Conservation (phyloP, 75 land plant species). For the Isoetes taiwanensis region DNA sequence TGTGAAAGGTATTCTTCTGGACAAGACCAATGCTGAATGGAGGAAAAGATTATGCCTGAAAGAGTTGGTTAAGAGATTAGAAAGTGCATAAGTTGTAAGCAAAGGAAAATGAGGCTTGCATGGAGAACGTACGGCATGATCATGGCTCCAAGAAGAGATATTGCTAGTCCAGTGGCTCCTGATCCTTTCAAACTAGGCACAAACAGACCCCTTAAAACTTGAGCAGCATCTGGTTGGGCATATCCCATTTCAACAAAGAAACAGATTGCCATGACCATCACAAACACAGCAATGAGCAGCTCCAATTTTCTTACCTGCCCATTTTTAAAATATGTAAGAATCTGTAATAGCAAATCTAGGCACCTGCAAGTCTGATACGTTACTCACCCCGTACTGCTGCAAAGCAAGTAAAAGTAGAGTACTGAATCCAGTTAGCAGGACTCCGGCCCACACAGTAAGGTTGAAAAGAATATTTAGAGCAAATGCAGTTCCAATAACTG, state of each 20-base stretch:
- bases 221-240: not conserved
- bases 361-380: not conserved
- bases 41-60: conserved; percentile 7
- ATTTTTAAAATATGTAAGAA: no score
- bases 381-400: conserved; percentile 74
- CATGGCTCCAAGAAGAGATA: conserved; percentile 5
- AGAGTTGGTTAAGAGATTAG: no score
- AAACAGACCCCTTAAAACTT: not conserved
- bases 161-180: not conserved
- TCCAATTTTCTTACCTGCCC: not conserved
- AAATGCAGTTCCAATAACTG: conserved; percentile 82
- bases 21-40: conserved; percentile 2
- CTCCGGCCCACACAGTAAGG: conserved; percentile 76
- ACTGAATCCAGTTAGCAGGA: conserved; percentile 67
- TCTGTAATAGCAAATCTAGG: no score
- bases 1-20: not conserved
- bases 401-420: conserved; percentile 60
- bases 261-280: not conserved
- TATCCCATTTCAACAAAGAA: conserved; percentile 1
- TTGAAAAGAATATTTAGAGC: conserved; percentile 79
- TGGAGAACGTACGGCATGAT: conserved; percentile 8
- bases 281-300: not conserved
- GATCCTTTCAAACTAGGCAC: not conserved
- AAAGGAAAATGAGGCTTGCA: no score
- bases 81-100: not conserved